Base-by-base conservation (phyloP, 177 flowering plant species). In the Tripterygium wilfordii region DNA sequence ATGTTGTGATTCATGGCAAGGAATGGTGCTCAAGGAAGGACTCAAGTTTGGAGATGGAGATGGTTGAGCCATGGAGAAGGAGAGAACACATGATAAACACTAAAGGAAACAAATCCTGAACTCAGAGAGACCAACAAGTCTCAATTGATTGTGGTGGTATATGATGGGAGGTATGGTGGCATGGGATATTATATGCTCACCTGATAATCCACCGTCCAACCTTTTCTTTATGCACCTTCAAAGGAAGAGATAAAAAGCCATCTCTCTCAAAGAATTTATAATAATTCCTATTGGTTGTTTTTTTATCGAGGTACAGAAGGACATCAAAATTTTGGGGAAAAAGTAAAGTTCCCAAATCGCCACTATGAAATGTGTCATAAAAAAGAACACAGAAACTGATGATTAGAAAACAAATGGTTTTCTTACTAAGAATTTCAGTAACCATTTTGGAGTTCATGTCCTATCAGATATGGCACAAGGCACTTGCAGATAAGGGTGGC, bases 121-220 rank as follows among this genome's bases (percentile, higher is more conserved):
- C n/a, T n/a, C n/a, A n/a, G n/a, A n/a, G n/a, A n/a, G n/a, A n/a
- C n/a, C n/a, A n/a, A n/a, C n/a, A n/a, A n/a, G n/a, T n/a, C 5
- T 8, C 5, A 5, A 22, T 36, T 45, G 52, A 49, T 2, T 23
- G 48, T 44, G 41, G 28, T 17, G 38, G 26, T 45, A 3, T 23
- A 33, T 35, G 49, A 59, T 28, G 45, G 36, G 3, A n/a, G 22
- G 28, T 33, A 22, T 44, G 30, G 36, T 57, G 52, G 33, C 30
- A 47, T 33, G 38, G 58, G 62, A 61, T 53, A n/a, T n/a, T n/a
- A n/a, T n/a, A 54, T 67, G 67, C 65, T 51, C 55, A 59, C 65
- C 25, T 42, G 67, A 55, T 48, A 55, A 55, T 17, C 63, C 71
- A 67, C 65, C 42, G 41, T 46, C 54, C 41, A 3, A 19, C 27